Evolutionary conservation across 352 stramenopile species (phyloP).

Genomic region (Globisporangium sylvaticum): DNA sequence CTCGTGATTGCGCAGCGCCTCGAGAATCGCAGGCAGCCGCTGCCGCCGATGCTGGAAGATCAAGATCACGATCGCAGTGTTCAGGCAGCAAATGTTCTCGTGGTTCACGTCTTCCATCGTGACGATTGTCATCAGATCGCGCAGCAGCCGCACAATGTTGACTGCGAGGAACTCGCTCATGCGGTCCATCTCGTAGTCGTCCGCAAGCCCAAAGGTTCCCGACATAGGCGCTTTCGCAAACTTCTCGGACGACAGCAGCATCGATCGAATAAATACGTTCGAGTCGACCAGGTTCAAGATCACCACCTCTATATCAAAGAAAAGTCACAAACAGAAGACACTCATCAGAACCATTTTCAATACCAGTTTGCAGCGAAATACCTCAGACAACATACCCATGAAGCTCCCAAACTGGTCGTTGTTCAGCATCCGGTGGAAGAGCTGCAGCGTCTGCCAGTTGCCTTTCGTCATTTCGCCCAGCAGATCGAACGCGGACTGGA

Average conservation of each 20-base stretch:
- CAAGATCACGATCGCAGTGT: slow-evolving; percentile 94
- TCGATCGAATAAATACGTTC: slow-evolving; percentile 95
- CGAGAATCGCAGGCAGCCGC: slow-evolving; percentile 67
- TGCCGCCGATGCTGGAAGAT: slow-evolving; percentile 92
- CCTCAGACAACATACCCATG: slow-evolving; percentile 59
- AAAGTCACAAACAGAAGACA: slow-evolving; percentile 12
- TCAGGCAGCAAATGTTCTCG: slow-evolving; percentile 98
- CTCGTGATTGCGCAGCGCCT: slow-evolving; percentile 64
- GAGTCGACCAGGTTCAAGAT: slow-evolving; percentile 94
- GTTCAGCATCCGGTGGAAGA: slow-evolving; percentile 86
- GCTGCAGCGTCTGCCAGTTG: slow-evolving; percentile 86
- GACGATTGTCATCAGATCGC: slow-evolving; percentile 94
- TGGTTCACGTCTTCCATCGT: slow-evolving; percentile 94
- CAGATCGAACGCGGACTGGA: slow-evolving; percentile 96
- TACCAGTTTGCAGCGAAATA: background rate
- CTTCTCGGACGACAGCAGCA: slow-evolving; percentile 81
- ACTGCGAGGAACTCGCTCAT: slow-evolving; percentile 87
- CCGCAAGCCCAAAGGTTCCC: slow-evolving; percentile 36
- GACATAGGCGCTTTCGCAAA: slow-evolving; percentile 40
- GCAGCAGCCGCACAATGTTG: slow-evolving; percentile 88
- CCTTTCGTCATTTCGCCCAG: slow-evolving; percentile 95
- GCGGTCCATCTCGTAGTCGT: slow-evolving; percentile 67
- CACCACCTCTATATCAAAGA: slow-evolving; percentile 67
- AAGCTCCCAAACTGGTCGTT: slow-evolving; percentile 89
- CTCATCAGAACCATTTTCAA: slow-evolving; percentile 4